Evolutionary conservation across 345 rosid species (phyloP).

Genomic region (Linum trigynum): DNA sequence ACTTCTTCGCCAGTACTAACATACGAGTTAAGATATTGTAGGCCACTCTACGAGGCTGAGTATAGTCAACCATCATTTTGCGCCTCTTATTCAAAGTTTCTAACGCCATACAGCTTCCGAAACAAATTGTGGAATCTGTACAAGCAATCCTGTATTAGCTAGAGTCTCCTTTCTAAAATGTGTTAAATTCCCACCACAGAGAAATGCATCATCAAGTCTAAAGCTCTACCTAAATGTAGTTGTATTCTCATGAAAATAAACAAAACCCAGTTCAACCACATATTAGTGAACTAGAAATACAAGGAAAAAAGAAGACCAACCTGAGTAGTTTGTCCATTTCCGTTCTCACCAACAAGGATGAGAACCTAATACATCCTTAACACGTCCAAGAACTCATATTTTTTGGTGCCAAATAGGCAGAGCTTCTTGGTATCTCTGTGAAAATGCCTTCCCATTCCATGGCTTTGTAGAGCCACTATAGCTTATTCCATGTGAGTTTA

Average conservation of each 20-base stretch:
- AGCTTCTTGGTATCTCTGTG: slow-evolving; percentile 62
- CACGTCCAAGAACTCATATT: slow-evolving; percentile 78
- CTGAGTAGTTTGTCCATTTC: slow-evolving; percentile 97
- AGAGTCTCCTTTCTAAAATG: background rate
- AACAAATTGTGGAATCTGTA: slow-evolving; percentile 97
- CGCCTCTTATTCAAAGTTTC: slow-evolving; percentile 65
- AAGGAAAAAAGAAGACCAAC: slow-evolving; percentile 20
- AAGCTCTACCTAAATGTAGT: background rate
- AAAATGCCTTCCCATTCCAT: slow-evolving; percentile 76
- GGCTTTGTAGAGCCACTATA: slow-evolving; percentile 32
- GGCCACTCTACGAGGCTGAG: slow-evolving; percentile 81
- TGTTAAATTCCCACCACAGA: background rate
- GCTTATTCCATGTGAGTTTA: slow-evolving; percentile 22
- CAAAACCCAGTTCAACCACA: background rate
- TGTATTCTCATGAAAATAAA: background rate
- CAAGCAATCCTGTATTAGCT: background rate
- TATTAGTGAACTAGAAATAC: background rate
- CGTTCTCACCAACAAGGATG: slow-evolving; percentile 86
- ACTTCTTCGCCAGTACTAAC: too few relatives aligned
- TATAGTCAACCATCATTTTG: slow-evolving; percentile 85
- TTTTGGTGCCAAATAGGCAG: slow-evolving; percentile 90
- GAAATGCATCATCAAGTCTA: background rate
- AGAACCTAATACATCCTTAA: slow-evolving; percentile 54
- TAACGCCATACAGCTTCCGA: slow-evolving; percentile 61
- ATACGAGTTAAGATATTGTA: too few relatives aligned